These are phyloP conservation scores for Crithidia mellificae DNA, from an alignment of 208 protist genomes.

Conservation along the genomic window DNA sequence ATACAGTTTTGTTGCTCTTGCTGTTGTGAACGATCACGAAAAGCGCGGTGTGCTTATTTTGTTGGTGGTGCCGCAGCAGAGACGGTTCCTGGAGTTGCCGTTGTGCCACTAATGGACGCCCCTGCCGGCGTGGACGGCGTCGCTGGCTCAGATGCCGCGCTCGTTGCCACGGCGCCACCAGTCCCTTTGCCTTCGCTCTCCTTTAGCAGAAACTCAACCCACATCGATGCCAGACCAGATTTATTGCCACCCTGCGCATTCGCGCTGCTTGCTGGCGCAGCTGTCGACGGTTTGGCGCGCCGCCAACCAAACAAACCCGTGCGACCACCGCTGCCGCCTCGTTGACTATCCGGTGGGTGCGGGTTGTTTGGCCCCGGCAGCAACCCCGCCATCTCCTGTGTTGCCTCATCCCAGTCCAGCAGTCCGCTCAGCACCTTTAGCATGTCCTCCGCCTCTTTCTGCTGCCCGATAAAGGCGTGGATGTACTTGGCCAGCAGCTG, in stretches of 20 bases:
- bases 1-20: no score
- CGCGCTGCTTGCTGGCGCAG: neutral
- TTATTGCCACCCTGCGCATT: neutral
- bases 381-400: conserved; percentile 75
- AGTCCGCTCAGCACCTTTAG: conserved; percentile 75
- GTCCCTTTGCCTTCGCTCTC: conserved; percentile 47
- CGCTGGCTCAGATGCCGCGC: neutral
- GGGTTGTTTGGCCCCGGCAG: conserved; percentile 77
- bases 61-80: no score
- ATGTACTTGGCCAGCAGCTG: conserved; percentile 87
- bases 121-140: neutral
- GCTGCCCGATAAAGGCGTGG: conserved; percentile 62
- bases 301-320: conserved; percentile 35
- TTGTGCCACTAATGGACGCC: neutral
- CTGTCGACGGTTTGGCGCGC: neutral
- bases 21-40: no score
- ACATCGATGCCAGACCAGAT: conserved; percentile 56
- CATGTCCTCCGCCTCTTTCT: conserved; percentile 69
- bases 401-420: conserved; percentile 79
- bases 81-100: no score
- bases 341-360: conserved; percentile 21
- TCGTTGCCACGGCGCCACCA: no score
- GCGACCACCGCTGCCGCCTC: conserved; percentile 16
- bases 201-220: conserved; percentile 85
- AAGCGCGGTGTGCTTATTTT: no score